These are phyloP conservation scores for Fusarium newnesense DNA, from an alignment of 2,329 filamentous ascomycete genomes.

Conservation along the genomic window DNA sequence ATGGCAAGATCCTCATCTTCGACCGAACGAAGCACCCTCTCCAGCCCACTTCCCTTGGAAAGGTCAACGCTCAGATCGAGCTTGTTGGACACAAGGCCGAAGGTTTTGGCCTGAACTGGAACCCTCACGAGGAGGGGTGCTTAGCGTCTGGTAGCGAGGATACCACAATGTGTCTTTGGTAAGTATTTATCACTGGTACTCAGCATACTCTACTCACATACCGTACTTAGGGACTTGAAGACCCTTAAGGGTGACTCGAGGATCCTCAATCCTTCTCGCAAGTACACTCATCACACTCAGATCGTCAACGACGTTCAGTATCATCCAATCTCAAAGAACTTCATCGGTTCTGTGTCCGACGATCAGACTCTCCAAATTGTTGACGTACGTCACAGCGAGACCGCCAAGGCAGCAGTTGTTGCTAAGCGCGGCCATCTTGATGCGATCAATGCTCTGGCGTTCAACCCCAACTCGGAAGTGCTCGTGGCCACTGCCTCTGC, in stretches of 20 bases:
- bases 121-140: constrained; percentile 81
- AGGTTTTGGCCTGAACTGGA: constrained; percentile 95
- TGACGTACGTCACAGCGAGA: constrained; percentile 78
- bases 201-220: constrained; percentile 24
- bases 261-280: constrained; percentile 75
- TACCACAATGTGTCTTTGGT: constrained; percentile 91
- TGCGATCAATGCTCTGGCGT: constrained; percentile 95
- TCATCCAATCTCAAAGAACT: constrained; percentile 84
- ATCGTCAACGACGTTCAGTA: constrained; percentile 98
- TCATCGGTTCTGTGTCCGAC: constrained; percentile 94
- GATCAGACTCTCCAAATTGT: constrained; percentile 93
- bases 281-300: constrained; percentile 87
- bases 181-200: constrained; percentile 45
- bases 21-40: constrained; percentile 94
- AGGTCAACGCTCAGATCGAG: constrained; percentile 83
- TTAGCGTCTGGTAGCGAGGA: constrained; percentile 94
- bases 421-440: constrained; percentile 83
- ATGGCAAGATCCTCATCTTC: constrained; percentile 90
- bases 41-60: constrained; percentile 70
- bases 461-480: constrained; percentile 91
- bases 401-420: constrained; percentile 73
- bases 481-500: constrained; percentile 92
- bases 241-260: constrained; percentile 77
- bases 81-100: constrained; percentile 87
- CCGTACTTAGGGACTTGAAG: constrained; percentile 75